Base-by-base conservation (phyloP, 2,329 filamentous ascomycete genomes). In the Rasamsonia emersonii region DNA sequence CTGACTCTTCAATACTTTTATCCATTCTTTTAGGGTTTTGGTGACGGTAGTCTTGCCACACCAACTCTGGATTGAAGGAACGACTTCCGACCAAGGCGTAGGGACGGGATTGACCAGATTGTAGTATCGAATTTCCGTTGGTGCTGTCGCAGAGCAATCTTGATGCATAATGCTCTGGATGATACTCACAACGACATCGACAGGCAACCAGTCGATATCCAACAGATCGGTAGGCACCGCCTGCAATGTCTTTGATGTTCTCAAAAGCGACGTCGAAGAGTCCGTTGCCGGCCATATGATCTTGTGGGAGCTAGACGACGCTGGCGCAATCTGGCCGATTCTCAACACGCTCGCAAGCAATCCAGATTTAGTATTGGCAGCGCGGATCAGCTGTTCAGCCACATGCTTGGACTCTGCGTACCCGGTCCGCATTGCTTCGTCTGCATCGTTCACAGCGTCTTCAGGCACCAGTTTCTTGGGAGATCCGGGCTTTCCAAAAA, bases 361-460 rank as follows among this genome's bases (percentile, higher is more conserved):
- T 5, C 21, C 21, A 2, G 20, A 35, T 20, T 26, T 29, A 8
- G 21, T 19, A 6, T 21, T 19, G 7, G 32, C 27, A 18, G 16
- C 10, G 15, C 14, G 15, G n/a, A 35, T 2, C 9, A 35, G 27
- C n/a, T 30, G 16, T 8, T 35, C 33, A 5, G 33, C 28, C n/a
- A 35, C 27, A 20, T 35, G 11, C 14, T 35, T 35, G 9, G 33
- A 35, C 18, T 35, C 27, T 9, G 15, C 33, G 10, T 35, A 35
- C 2, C 33, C 33, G 11, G n/a, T 30, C 9, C 15, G 21, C 20
- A 30, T 18, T 11, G 33, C 26, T 26, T 25, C 33, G 15, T 30
- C 19, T 10, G 26, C 14, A 18, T 29, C n/a, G 9, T 18, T 21
- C 6, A 30, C 11, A 16, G 10, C 3, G 8, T 15, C 23, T 26